A percentile compares a stretch with the other conserved stretches of the same genome.
phyloP scores from a whole-genome alignment of 148 eudicot species.

The Spergularia bocconei region DNA sequence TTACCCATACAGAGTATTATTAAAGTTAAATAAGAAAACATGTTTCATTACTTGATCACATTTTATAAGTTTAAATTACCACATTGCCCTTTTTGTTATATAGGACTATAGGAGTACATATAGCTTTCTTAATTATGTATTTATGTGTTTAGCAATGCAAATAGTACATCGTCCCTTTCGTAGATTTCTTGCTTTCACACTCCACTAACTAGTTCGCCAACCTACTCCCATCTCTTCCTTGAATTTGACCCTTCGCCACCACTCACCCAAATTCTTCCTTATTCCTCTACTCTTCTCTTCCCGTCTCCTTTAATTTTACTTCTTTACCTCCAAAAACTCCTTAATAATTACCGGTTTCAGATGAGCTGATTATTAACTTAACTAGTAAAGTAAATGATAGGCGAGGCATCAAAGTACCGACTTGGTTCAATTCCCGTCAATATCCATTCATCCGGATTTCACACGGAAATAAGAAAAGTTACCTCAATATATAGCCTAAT shows the following conservation, averaged over 20 bases:
- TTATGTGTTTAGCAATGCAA: neutral
- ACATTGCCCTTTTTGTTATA: no score
- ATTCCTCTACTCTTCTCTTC: neutral
- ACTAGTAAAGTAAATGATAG: no score
- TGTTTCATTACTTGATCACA: neutral
- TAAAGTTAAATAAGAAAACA: neutral
- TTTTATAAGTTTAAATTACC: no score
- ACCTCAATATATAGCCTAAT: no score
- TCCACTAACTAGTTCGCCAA: slow-evolving; percentile 33
- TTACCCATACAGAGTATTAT: slow-evolving; percentile 12
- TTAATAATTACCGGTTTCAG: no score
- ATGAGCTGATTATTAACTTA: no score
- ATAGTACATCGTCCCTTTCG: slow-evolving; percentile 21
- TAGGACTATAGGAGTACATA: no score
- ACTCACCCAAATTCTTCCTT: neutral
- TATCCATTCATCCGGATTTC: no score
- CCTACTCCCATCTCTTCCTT: slow-evolving; percentile 21
- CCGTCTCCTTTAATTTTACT: neutral
- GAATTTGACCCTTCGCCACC: slow-evolving; percentile 28
- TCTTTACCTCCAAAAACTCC: neutral
- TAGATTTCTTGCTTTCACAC: slow-evolving; percentile 34
- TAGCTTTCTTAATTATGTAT: no score
- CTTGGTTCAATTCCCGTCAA: no score
- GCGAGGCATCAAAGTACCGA: no score
- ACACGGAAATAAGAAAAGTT: no score